Conservation (phyloP, 768 basidiomycete genomes). For the Pleurotus salmoneostramineus region DNA sequence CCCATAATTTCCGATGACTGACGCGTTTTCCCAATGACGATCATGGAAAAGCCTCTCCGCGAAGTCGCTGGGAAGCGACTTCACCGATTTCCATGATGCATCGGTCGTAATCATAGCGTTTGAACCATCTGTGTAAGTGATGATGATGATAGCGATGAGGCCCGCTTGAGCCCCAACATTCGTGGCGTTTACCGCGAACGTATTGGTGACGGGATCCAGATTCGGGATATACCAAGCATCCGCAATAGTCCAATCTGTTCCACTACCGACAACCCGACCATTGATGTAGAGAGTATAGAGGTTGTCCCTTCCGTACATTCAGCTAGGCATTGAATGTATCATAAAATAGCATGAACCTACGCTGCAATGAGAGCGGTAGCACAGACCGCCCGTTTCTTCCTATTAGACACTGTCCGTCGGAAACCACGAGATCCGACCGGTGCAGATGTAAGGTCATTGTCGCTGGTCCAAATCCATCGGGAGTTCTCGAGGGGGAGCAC, state of each 20-base stretch:
- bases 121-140: neutral
- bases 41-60: too few species aligned
- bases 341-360: neutral
- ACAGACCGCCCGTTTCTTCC: neutral
- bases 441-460: neutral
- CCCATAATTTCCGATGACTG: neutral
- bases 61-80: too few species aligned
- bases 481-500: neutral
- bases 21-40: neutral
- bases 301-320: slow-evolving; percentile 18
- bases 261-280: neutral
- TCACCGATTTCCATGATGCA: neutral
- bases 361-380: neutral
- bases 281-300: slow-evolving; percentile 28
- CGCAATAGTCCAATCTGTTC: neutral
- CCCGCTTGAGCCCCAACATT: neutral
- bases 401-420: neutral
- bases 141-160: neutral
- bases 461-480: neutral
- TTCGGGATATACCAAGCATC: neutral
- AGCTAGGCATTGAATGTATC: neutral
- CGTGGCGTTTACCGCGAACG: neutral
- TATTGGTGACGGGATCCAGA: neutral
- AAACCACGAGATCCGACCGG: neutral
- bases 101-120: neutral